Base-by-base conservation (phyloP, 805 yeast species). In the Hanseniaspora mollemarum region DNA sequence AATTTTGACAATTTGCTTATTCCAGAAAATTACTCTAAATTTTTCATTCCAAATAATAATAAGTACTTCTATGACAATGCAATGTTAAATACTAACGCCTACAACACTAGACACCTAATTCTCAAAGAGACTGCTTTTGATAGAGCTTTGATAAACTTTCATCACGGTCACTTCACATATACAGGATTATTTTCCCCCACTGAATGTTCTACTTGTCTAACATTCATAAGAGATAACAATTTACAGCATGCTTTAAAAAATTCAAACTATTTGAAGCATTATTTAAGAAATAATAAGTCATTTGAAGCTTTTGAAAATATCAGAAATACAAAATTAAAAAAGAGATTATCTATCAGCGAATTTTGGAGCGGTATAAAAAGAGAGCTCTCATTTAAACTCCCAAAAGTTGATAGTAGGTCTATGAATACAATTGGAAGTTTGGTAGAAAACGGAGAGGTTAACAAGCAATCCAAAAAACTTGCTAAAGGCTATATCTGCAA, bases 301-400 rank as follows among this genome's bases (percentile, higher is more conserved):
- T 3, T 37, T 2, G 31, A 37, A 8, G 21, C 26, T 4, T 22
- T 33, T 2, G 19, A 35, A 15, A 24, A 28, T 4, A n/a, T 4
- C 1, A 4, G 8, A 7, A 4, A 37, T 10, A 13, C 16, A 19
- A 8, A 12, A 8, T n/a, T 28, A 8, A 39, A 45, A 3, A 31
- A 29, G 28, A 22, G 25, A 4, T 37, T 25, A 12, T 39, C 39
- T n/a, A n/a, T 45, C 2, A 33, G 19, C 21, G 37, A 45, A 7
- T 29, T 46, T 12, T 46, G 51, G 51, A 33, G 35, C 39, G 51
- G 44, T 21, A 46, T 46, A 19, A 46, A 46, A 46, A 31, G 51
- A 46, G 51, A 46, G 24, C 38, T 46, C 22, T 46, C 51, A 12
- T 46, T 46, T 22, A 46, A 46, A 41, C 19, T 46, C 4, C 38